Evolutionary conservation across 2,329 filamentous ascomycete species (phyloP).

Genomic region (Cryphonectria nitschkei): DNA sequence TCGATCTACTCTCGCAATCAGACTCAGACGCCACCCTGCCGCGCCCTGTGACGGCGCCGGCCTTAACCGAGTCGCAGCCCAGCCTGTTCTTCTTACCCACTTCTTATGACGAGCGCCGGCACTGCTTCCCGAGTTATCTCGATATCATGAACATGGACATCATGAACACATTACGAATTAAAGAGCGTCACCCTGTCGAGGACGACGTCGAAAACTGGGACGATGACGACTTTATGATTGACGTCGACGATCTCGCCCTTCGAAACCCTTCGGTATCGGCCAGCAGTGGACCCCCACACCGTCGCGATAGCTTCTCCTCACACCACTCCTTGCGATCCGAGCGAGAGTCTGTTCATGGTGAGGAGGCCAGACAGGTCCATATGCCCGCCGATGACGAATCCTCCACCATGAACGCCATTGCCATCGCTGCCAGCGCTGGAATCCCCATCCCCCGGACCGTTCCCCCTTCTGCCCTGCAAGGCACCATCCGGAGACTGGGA

Average conservation of each 20-base stretch:
- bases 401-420: constrained; percentile 83
- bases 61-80: background rate
- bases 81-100: constrained; percentile 3
- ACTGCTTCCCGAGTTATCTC: constrained; percentile 30
- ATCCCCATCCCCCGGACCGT: constrained; percentile 89
- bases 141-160: constrained; percentile 14
- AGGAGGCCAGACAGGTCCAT: constrained; percentile 88
- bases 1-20: constrained; percentile 16
- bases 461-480: constrained; percentile 84
- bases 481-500: constrained; percentile 89
- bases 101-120: constrained; percentile 11
- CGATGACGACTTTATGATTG: constrained; percentile 74
- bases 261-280: constrained; percentile 52
- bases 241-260: constrained; percentile 67
- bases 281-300: constrained; percentile 53
- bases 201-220: constrained; percentile 77
- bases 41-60: constrained; percentile 20
- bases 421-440: constrained; percentile 83
- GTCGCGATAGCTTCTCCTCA: constrained; percentile 80
- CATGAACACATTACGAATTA: constrained; percentile 61
- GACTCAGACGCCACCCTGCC: constrained; percentile 17
- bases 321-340: constrained; percentile 83
- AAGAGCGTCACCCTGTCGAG: constrained; percentile 57
- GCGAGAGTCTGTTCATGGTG: constrained; percentile 72
- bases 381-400: constrained; percentile 83